Evolutionary conservation across 352 stramenopile species (phyloP), one percentile per base, ranked within the genome.

Genomic region (Phytopythium aichiense): DNA sequence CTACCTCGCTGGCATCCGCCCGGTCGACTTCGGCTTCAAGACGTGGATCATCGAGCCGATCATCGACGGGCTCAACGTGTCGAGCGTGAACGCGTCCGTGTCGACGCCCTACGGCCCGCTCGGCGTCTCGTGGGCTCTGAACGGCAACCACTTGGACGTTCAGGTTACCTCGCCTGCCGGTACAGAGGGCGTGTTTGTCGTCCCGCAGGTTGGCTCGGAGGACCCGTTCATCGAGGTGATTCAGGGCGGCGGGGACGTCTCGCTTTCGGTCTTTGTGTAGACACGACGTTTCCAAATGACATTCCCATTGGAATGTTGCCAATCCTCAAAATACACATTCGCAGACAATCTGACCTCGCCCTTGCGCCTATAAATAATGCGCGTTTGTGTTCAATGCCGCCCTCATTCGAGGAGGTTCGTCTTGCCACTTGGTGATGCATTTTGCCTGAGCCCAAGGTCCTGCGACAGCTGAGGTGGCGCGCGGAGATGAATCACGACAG

Each of bases 21-120:
- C 65, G 16, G 52, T 53, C 15, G 61, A 63, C 43, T 75, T 75
- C 18, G 68, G 58, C 7, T 70, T 73, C 53, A 62, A 62, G 38
- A 62, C 45, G 22, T 72, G 68, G 68, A 72, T 69, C 54, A 64
- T 75, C 37, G 67, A 75, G 13, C 68, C 68, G 9, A 8, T 75
- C 56, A 64, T 64, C 23, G 51, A 66, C 1, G 68, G 65, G 0
- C 30, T 75, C 43, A 53, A 72, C n/a, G 37, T 69, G 7, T 67
- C 61, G n/a, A 72, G 58, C 33, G 65, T 61, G 20, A 72, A 28
- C n/a, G 68, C 61, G 1, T 68, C 57, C 1, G 68, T 74, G n/a
- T 69, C 18, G 25, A 74, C 61, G 18, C 60, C 68, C 2, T 74
- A 59, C 35, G 68, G 68, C 5, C 45, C 43, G 58, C 54, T 68